Percentiles rank a stretch among this genome's conserved stretches.
These are phyloP conservation scores for Epichloe sp. DNA, from an alignment of 2,329 filamentous ascomycete species.

Conservation along the genomic window DNA sequence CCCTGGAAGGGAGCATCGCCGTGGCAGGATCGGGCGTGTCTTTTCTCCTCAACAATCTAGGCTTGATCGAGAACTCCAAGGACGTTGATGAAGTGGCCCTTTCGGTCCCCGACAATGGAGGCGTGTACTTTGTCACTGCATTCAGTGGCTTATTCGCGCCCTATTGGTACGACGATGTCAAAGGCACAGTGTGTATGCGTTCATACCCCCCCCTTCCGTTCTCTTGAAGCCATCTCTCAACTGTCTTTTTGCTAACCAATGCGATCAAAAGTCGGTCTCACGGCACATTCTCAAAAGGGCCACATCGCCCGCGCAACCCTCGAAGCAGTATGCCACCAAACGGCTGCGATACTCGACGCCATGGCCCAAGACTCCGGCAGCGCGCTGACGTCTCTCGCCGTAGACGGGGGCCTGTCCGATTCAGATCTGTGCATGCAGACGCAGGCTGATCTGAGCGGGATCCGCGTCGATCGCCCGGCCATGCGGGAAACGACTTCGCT, in stretches of 20 bases:
- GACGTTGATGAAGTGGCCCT: constrained; percentile 38
- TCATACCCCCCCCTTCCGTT: constrained; percentile 5
- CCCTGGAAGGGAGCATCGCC: constrained; percentile 72
- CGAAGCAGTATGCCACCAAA: constrained; percentile 87
- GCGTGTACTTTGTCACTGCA: constrained; percentile 76
- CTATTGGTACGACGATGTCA: constrained; percentile 89
- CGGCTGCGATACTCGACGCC: constrained; percentile 78
- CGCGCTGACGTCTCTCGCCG: constrained; percentile 59
- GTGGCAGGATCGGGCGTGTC: constrained; percentile 73
- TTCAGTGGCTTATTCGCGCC: constrained; percentile 86
- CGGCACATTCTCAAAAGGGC: constrained; percentile 70
- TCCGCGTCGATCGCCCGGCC: constrained; percentile 68
- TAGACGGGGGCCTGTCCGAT: constrained; percentile 83
- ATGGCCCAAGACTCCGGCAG: constrained; percentile 81
- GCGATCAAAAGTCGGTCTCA: constrained; percentile 55
- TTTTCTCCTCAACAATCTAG: constrained; percentile 52
- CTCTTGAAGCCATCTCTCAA: too few relatives aligned
- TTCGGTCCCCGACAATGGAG: constrained; percentile 58
- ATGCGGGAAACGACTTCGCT: constrained; percentile 89
- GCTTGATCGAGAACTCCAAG: constrained; percentile 39
- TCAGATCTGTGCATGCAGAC: constrained; percentile 85
- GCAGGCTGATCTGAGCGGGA: constrained; percentile 73
- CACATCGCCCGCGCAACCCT: constrained; percentile 83
- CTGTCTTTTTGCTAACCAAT: background rate
- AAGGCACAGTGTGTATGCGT: constrained; percentile 63